Evolutionary conservation across 2,329 filamentous ascomycete genomes (phyloP).

Genomic region (Salinomyces thailandicus): DNA sequence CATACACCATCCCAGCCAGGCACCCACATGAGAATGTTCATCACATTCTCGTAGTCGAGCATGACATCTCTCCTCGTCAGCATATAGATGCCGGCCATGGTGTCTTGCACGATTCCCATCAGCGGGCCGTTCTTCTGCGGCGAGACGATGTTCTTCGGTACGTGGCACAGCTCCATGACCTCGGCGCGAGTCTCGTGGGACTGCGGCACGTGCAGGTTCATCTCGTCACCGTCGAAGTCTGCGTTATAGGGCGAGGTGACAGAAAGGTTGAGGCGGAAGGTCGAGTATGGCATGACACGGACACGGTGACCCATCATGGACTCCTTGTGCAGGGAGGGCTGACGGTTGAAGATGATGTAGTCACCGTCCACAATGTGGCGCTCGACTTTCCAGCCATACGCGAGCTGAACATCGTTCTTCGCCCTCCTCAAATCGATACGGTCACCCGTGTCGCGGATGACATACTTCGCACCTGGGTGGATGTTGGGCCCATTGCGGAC

Average conservation of each 20-base stretch:
- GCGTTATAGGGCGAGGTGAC: slow-evolving; percentile 99
- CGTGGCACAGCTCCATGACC: slow-evolving; percentile 86
- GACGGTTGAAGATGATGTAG: slow-evolving; percentile 98
- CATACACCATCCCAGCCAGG: slow-evolving; percentile 95
- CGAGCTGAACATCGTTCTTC: slow-evolving; percentile 74
- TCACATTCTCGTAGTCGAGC: slow-evolving; percentile 78
- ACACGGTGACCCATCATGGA: slow-evolving; percentile 99
- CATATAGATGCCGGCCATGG: slow-evolving; percentile 92
- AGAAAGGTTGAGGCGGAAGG: slow-evolving; percentile 92
- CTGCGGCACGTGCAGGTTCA: slow-evolving; percentile 99
- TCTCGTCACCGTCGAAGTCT: slow-evolving; percentile 99
- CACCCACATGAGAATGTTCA: slow-evolving; percentile 96
- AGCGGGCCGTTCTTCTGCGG: slow-evolving; percentile 92
- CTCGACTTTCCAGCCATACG: slow-evolving; percentile 98
- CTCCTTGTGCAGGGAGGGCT: slow-evolving; percentile 97
- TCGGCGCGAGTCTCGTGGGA: slow-evolving; percentile 94
- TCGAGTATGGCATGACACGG: slow-evolving; percentile 97
- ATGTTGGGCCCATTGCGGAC: slow-evolving; percentile 91
- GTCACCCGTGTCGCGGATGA: slow-evolving; percentile 86
- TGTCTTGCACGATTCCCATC: slow-evolving; percentile 99
- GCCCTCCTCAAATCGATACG: slow-evolving; percentile 92
- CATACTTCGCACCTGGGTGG: slow-evolving; percentile 92
- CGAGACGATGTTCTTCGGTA: slow-evolving; percentile 97
- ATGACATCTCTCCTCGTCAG: slow-evolving; percentile 89
- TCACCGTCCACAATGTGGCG: slow-evolving; percentile 92